These are phyloP conservation scores for Melampsora americana DNA, from an alignment of 1,284 basidiomycete genomes.

Conservation along the genomic window DNA sequence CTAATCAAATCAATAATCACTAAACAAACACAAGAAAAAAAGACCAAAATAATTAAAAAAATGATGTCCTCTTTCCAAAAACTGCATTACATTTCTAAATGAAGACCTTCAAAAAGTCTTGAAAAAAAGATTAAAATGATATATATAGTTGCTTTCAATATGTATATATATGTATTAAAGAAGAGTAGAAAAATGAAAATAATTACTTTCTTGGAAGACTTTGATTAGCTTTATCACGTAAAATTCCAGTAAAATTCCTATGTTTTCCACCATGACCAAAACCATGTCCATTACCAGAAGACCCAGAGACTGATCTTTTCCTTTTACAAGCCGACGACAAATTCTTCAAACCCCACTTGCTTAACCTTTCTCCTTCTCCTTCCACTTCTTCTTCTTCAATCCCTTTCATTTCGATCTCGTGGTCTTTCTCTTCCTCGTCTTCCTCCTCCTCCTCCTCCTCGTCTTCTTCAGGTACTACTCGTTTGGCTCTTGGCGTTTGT, in stretches of 20 bases:
- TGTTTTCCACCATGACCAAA: background rate
- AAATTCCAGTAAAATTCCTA: constrained; percentile 8
- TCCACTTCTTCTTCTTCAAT: background rate
- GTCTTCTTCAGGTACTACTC: constrained; percentile 13
- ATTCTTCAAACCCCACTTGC: background rate
- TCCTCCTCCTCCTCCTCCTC: background rate
- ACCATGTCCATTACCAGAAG: background rate
- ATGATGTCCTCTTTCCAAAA: no score
- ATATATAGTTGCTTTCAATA: no score
- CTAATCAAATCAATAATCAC: no score
- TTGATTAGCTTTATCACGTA: constrained; percentile 41
- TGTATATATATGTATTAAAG: no score
- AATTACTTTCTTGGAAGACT: background rate
- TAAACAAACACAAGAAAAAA: no score
- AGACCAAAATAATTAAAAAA: no score
- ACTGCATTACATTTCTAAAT: no score
- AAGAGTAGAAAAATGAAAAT: no score
- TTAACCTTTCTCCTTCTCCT: background rate
- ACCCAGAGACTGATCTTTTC: background rate
- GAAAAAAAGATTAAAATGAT: no score
- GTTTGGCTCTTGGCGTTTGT: constrained; percentile 56
- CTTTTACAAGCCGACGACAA: background rate
- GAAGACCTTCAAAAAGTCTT: no score
- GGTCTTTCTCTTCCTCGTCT: background rate
- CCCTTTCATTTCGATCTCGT: background rate